A percentile compares a stretch with the other conserved stretches of the same genome.
Evolutionary conservation across 371 early-diverging fungal species (phyloP).

Genomic region (Actinomucor elegans): DNA sequence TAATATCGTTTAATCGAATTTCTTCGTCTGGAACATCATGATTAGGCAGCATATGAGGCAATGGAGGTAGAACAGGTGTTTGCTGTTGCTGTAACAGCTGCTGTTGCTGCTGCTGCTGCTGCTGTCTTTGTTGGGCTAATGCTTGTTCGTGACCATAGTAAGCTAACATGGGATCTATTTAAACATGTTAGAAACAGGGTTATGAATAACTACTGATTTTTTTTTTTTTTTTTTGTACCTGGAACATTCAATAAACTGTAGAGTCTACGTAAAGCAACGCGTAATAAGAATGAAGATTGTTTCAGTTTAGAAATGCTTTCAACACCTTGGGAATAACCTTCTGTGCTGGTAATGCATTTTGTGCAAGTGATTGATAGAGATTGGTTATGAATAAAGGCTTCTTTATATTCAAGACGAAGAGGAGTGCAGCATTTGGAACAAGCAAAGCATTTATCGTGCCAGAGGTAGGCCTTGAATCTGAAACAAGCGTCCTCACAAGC

Average conservation of each 20-base stretch:
- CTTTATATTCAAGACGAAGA: slow-evolving; percentile 52
- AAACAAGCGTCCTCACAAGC: slow-evolving; percentile 88
- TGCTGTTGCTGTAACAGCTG: background rate
- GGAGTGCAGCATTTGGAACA: slow-evolving; percentile 67
- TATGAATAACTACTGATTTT: background rate
- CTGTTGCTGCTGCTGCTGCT: background rate
- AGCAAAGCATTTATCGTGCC: slow-evolving; percentile 83
- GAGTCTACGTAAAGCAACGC: slow-evolving; percentile 81
- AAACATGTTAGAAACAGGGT: no score
- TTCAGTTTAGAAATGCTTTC: slow-evolving; percentile 82
- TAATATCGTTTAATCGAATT: slow-evolving; percentile 57
- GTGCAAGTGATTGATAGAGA: slow-evolving; percentile 47
- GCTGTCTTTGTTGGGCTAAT: background rate
- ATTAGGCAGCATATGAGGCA: background rate
- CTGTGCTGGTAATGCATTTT: slow-evolving; percentile 33
- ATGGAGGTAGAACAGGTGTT: background rate
- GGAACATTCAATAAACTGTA: slow-evolving; percentile 73
- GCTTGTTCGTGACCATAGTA: slow-evolving; percentile 12
- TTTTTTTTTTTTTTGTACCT: no score
- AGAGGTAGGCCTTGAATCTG: slow-evolving; percentile 56
- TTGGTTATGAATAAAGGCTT: slow-evolving; percentile 45
- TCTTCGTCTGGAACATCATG: slow-evolving; percentile 31
- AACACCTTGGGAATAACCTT: slow-evolving; percentile 53
- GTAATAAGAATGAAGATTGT: slow-evolving; percentile 86
- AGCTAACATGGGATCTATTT: slow-evolving; percentile 20